Base-by-base conservation (phyloP, 371 early-diverging fungal species). In the Mucor sp. region DNA sequence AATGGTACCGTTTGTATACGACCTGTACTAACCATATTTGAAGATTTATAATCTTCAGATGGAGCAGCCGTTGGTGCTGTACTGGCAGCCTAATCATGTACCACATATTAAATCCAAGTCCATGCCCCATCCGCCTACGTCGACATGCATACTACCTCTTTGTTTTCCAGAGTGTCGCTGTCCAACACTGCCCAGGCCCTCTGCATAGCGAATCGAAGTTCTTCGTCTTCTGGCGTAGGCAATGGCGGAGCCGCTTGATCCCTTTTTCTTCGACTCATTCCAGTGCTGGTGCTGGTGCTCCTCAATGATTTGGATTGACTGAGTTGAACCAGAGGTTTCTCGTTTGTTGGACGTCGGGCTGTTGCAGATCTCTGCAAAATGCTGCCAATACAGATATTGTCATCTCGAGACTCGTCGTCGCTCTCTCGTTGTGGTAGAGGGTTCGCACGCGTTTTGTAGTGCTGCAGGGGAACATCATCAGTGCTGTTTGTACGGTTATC, bases 121-220 rank as follows among this genome's bases (percentile, higher is more conserved):
- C n/a, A n/a, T n/a, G n/a, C n/a, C n/a, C 17, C 33, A n/a, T 57
- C 33, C 4, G n/a, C 35, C 0, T 32, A 1, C 6, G 1, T 32
- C 2, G 6, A 21, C 15, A 59, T 32, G 3, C 7, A 35, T 63
- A 63, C 64, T 63, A 63, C 64, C 64, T 63, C 64, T 47, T 44
- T 47, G 1, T 0, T 6, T 62, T 47, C 25, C 21, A 6, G 9
- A 33, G 23, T 4, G n/a, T 21, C 30, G 30, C 17, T 55, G 41
- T 72, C 73, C n/a, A 69, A 59, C n/a, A 69, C 37, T 37, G 73
- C 69, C 73, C 73, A 69, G 15, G 76, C 79, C 62, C 72, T 57
- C 47, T 82, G 82, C 59, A 77, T 64, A 11, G 74, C 74, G 9
- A 70, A 58, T 8, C 62, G 63, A 19, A 82, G 70, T 17, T 82